Evolutionary conservation across 2,329 filamentous ascomycete genomes (phyloP).

Genomic region (Colletotrichum tropicale): DNA sequence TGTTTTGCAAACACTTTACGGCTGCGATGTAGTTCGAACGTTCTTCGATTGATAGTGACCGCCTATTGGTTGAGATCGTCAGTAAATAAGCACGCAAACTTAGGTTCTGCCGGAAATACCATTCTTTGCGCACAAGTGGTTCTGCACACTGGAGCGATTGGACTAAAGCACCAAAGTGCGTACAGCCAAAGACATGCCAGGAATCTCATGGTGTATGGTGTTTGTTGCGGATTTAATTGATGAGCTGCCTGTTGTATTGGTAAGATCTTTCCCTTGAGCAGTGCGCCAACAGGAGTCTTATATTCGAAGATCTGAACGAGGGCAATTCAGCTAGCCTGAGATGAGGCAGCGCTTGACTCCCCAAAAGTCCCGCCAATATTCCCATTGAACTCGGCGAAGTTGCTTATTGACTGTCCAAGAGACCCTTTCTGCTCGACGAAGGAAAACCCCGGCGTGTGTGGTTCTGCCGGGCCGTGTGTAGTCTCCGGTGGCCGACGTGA

Average conservation of each 20-base stretch:
- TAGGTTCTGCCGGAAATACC: background rate
- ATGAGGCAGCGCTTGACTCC: background rate
- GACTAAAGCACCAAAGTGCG: background rate
- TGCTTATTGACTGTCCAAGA: background rate
- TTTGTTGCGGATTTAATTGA: background rate
- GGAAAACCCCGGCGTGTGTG: background rate
- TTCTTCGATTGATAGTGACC: background rate
- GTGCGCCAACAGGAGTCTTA: background rate
- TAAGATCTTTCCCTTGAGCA: background rate
- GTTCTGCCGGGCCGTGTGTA: background rate
- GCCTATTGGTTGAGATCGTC: background rate
- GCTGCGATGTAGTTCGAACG: background rate
- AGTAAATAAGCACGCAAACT: background rate
- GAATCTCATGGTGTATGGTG: background rate
- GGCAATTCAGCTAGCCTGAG: fast-evolving
- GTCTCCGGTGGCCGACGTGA: background rate
- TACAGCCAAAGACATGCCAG: background rate
- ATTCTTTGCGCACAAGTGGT: background rate
- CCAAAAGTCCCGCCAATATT: background rate
- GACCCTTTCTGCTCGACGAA: background rate
- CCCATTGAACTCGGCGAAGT: background rate
- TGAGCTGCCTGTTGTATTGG: background rate
- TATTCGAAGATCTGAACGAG: background rate
- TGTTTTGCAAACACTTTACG: background rate
- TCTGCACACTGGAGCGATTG: background rate